These are phyloP conservation scores for Venturia oleaginea DNA, from an alignment of 2,329 filamentous ascomycete species.

Conservation along the genomic window DNA sequence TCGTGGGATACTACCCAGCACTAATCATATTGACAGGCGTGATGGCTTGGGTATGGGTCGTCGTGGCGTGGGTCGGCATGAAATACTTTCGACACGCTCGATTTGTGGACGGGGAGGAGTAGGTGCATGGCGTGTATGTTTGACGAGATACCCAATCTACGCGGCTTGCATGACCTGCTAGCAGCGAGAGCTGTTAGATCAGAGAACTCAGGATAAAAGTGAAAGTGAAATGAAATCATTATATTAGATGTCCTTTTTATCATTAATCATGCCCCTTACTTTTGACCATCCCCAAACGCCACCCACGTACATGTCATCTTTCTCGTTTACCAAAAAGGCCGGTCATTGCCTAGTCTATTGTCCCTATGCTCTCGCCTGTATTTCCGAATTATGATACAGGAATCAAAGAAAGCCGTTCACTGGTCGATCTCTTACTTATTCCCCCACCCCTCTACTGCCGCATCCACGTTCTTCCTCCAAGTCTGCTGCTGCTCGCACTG, in stretches of 20 bases:
- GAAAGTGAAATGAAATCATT: neutral
- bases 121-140: neutral
- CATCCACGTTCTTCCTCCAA: conserved; percentile 73
- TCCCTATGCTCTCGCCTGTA: no score
- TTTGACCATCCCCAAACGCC: neutral
- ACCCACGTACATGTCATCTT: neutral
- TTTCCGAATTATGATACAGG: no score
- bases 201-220: no score
- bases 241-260: neutral
- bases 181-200: no score
- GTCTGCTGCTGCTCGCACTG: conserved; percentile 78
- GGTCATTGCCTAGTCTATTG: neutral
- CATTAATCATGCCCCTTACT: neutral
- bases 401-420: no score
- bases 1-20: conserved; percentile 94
- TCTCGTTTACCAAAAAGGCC: neutral
- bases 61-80: conserved; percentile 97
- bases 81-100: conserved; percentile 98
- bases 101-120: conserved; percentile 53
- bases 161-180: no score
- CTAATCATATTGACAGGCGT: conserved; percentile 86
- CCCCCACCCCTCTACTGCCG: conserved; percentile 20
- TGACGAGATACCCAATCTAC: neutral
- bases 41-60: conserved; percentile 98
- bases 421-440: neutral